phyloP scores from a whole-genome alignment of 2,329 filamentous ascomycete species.

The Diaporthe nobilis region DNA sequence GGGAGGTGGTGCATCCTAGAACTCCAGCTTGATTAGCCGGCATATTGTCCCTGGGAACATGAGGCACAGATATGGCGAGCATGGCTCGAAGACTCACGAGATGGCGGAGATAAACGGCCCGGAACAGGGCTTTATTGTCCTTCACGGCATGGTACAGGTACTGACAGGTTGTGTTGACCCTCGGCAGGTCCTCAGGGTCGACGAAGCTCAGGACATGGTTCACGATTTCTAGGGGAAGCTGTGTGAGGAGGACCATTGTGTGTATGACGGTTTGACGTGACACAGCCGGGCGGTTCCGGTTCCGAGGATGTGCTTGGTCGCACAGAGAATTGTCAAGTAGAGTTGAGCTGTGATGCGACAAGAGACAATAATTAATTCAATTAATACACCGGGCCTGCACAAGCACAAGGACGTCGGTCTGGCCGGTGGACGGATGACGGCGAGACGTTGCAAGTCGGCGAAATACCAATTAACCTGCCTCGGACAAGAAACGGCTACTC shows the following conservation, averaged over 20 bases:
- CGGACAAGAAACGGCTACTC: background rate
- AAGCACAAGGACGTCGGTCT: background rate
- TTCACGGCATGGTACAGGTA: constrained; percentile 67
- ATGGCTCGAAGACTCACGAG: constrained; percentile 60
- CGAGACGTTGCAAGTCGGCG: constrained; percentile 17
- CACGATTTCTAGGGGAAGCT: constrained; percentile 74
- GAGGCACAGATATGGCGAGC: background rate
- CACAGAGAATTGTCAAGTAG: too few species aligned
- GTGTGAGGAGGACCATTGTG: constrained; percentile 51
- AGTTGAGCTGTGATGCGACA: background rate
- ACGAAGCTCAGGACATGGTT: constrained; percentile 72
- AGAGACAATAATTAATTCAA: background rate
- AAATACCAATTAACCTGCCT: constrained; percentile 18
- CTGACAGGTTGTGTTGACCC: constrained; percentile 66
- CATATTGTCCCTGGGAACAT: background rate
- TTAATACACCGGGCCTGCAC: background rate
- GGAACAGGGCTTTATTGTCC: constrained; percentile 72
- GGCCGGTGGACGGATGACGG: constrained; percentile 14
- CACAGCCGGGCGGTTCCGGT: background rate
- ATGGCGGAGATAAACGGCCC: constrained; percentile 70
- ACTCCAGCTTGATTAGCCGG: background rate
- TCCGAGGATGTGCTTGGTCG: too few species aligned
- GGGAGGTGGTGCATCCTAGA: constrained; percentile 33
- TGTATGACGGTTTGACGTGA: background rate
- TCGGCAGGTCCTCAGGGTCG: constrained; percentile 68